Percentiles rank a stretch among this genome's conserved stretches.
Conservation (phyloP, 345 rosid genomes). For the Euphorbia pulcherrima region DNA sequence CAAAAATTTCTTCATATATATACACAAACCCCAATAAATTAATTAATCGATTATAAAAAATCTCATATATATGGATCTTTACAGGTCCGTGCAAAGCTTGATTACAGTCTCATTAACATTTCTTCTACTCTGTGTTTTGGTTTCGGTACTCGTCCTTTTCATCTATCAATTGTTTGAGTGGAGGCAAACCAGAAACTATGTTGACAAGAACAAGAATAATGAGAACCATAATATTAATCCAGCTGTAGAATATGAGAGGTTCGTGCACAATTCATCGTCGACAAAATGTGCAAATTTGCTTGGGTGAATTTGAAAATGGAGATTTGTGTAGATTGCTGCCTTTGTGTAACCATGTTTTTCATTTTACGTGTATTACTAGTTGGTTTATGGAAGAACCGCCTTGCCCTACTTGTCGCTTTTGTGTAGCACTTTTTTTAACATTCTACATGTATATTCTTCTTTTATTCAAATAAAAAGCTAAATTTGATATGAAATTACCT, state of each 20-base stretch:
- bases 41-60: not conserved
- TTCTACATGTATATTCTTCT: too few relatives aligned
- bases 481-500: too few relatives aligned
- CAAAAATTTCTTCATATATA: not conserved
- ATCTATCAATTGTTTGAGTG: not conserved
- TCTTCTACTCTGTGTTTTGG: not conserved
- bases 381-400: conserved; percentile 2
- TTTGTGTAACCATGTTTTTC: not conserved
- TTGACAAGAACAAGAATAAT: not conserved
- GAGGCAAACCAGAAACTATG: not conserved
- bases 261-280: not conserved
- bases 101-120: not conserved
- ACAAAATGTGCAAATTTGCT: conserved; percentile 14
- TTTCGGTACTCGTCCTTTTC: not conserved
- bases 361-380: not conserved
- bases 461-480: too few relatives aligned
- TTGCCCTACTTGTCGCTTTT: not conserved
- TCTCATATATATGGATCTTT: not conserved
- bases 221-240: not conserved
- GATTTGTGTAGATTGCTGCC: conserved; percentile 7
- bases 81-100: not conserved
- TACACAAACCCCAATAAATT: not conserved
- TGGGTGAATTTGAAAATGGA: not conserved
- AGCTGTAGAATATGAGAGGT: not conserved
- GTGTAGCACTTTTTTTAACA: not conserved